Evolutionary conservation across 495 filamentous ascomycete species (phyloP), one percentile per base, ranked within the genome.

Genomic region (Trichoderma reesei): DNA sequence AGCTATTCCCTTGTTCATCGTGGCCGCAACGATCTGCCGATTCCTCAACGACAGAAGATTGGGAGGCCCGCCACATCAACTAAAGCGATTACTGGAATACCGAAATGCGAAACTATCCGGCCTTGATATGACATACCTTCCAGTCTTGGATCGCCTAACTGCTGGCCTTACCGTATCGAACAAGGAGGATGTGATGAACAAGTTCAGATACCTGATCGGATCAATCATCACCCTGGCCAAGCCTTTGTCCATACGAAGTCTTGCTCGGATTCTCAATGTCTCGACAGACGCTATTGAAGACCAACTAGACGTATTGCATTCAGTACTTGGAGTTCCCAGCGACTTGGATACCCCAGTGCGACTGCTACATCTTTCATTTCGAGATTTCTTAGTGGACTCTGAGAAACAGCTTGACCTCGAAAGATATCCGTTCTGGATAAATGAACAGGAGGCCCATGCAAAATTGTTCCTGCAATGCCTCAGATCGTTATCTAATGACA

Each of bases 1-100:
- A 59, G 72, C 80, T 11, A 68, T 69, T 39, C 75, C 75, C 36
- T 61, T 80, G 1, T 80, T 81, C 68, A 81, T 81, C 44, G 79
- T 70, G 62, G 73, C 76, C 8, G 70, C 76, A 16, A 80, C 77
- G 9, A 72, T 70, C 20, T 80, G 77, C 63, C 73, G 73, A 13
- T 80, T 74, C 60, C 68, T 75, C 31, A n/a, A 61, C 7, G 71
- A 72, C 26, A 61, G 67, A 9, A 61, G 59, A 64, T 31, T 41
- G 20, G 59, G 65, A 33, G 37, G 61, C 33, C 64, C 66, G 5
- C 63, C 68, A 6, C 38, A 59, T 8, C 66, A 68, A 42, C 67
- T 74, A 18, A 14, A 6, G 9, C 70, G 60, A 42, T 54, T 78
- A 61, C 63, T 77, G 11, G 14, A 75, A 59, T 69, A 68, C 61